These are phyloP conservation scores for Hypomyces perniciosus DNA, from an alignment of 2,329 filamentous ascomycete genomes.

Conservation along the genomic window DNA sequence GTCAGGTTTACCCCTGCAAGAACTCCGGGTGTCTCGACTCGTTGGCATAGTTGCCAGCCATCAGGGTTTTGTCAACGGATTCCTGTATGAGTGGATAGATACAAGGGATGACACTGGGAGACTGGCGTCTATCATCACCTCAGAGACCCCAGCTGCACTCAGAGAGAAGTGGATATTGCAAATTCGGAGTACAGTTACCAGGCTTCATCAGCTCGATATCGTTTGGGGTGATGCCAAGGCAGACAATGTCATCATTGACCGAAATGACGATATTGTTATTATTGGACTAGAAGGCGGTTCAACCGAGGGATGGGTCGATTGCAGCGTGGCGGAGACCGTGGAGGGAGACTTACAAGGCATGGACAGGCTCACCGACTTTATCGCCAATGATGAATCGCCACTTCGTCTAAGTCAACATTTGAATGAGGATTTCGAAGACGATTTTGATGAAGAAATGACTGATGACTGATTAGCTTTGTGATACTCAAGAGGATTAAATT, in stretches of 20 bases:
- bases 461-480: neutral
- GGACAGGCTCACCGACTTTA: neutral
- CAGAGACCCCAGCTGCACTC: neutral
- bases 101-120: neutral
- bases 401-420: neutral
- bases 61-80: neutral
- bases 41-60: slow-evolving; percentile 3
- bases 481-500: too few species aligned
- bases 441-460: neutral
- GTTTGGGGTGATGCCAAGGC: slow-evolving; percentile 28
- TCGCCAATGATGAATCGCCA: neutral
- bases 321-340: neutral
- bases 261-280: slow-evolving; percentile 22
- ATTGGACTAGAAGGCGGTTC: slow-evolving; percentile 24
- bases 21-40: slow-evolving; percentile 2
- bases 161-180: slow-evolving; percentile 5
- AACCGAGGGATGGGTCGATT: neutral
- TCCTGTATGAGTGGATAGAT: slow-evolving; percentile 4
- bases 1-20: neutral
- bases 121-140: neutral
- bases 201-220: slow-evolving; percentile 20
- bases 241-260: slow-evolving; percentile 26
- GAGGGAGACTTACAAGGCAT: neutral
- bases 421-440: neutral
- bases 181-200: neutral